Evolutionary conservation across 768 basidiomycete genomes (phyloP).

Genomic region (Zangia roseola): DNA sequence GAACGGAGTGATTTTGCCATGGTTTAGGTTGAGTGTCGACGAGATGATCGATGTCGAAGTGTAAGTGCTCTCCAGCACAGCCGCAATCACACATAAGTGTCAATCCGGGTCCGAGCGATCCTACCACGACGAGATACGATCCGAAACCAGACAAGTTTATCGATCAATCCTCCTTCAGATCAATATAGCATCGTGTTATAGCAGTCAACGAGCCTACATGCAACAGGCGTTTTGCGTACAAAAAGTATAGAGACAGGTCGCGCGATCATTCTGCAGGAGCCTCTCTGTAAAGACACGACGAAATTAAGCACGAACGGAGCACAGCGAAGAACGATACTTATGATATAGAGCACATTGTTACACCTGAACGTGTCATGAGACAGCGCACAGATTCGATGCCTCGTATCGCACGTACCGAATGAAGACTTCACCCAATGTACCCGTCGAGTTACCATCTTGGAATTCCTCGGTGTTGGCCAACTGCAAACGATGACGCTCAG

Average conservation of each 20-base stretch:
- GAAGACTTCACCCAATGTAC: slow-evolving; percentile 97
- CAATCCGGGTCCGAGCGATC: too few relatives aligned
- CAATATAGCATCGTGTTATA: slow-evolving; percentile 7
- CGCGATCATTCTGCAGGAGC: slow-evolving; percentile 51
- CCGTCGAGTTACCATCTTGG: slow-evolving; percentile 93
- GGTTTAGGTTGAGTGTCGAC: not conserved
- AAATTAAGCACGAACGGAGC: slow-evolving; percentile 18
- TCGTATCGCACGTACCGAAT: slow-evolving; percentile 66
- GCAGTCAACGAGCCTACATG: too few relatives aligned
- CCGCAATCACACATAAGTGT: not conserved
- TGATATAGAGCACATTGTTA: slow-evolving; percentile 96
- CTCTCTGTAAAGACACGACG: slow-evolving; percentile 58
- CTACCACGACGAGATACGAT: too few relatives aligned
- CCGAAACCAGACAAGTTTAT: too few relatives aligned
- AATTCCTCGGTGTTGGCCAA: slow-evolving; percentile 99
- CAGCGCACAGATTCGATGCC: not conserved
- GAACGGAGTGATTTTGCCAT: slow-evolving; percentile 88
- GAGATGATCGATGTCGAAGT: not conserved
- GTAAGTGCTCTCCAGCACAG: slow-evolving; percentile 1
- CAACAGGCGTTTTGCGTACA: too few relatives aligned
- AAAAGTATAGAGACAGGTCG: not conserved
- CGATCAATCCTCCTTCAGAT: not conserved
- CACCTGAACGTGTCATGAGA: slow-evolving; percentile 49
- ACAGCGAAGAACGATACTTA: slow-evolving; percentile 48
- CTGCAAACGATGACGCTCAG: slow-evolving; percentile 38